Base-by-base conservation (phyloP, 352 stramenopile genomes). In the Pythium grandisporangium region DNA sequence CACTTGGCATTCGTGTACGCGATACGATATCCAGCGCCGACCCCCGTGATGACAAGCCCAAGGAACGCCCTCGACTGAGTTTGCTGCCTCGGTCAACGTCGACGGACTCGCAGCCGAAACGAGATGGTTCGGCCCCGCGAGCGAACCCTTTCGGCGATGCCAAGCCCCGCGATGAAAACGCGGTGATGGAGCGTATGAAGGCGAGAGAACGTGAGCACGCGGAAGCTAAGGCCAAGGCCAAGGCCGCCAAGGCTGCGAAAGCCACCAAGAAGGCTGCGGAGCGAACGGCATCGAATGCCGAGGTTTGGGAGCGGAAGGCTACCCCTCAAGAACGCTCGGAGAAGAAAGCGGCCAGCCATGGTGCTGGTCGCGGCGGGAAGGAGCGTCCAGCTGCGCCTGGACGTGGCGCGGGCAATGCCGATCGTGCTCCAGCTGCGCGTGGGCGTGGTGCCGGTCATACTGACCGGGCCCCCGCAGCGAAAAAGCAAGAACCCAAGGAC, bases 71-170 rank as follows among this genome's bases (percentile, higher is more conserved):
- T 20, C 71, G 65, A 41, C 47, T 94, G 39, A 66, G 56, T 17
- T 43, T 94, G 20, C 41, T 70, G 30, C 75, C 81, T 16, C 78
- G 81, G 19, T 60, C 64, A 10, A 55, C 65, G 21, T 66, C 72
- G 2, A 61, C 48, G 1, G 64, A 80, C 25, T 32, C 30, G 10
- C 48, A 52, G 21, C 21, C 14, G 21, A 13, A 17, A 37, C 48
- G 30, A 35, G 55, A 8, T 44, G 55, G 23, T 40, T 53, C 23
- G 52, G 64, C 23, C 48, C 37, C 14, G 43, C 84, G 75, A 33
- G 53, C 66, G 16, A 90, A 58, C 53, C 81, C 85, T 42, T 94
- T 94, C 40, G 81, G 81, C 13, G 68, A 90, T n/a, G 81, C 81
- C 16, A 94, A 92, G 58, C 78, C 81, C 3, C 79, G 75, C 24